Evolutionary conservation across 2,329 filamentous ascomycete species (phyloP).

Genomic region (Cadophora gregata): DNA sequence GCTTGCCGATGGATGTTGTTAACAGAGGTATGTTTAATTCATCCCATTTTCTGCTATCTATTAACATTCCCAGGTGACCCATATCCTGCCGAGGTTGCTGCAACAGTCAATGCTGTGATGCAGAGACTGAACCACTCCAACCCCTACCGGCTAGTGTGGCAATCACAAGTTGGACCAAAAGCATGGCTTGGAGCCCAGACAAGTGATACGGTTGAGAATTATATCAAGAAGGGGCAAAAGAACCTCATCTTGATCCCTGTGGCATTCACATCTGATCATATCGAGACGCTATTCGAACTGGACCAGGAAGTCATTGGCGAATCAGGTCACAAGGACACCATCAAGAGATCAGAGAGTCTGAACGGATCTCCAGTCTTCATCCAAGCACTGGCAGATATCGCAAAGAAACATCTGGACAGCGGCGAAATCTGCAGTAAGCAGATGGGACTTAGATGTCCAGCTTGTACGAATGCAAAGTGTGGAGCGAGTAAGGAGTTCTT

Average conservation of each 20-base stretch:
- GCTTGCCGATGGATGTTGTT: slow-evolving; percentile 94
- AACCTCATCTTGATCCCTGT: slow-evolving; percentile 93
- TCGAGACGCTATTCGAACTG: slow-evolving; percentile 94
- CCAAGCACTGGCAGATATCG: slow-evolving; percentile 84
- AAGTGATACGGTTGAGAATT: slow-evolving; percentile 82
- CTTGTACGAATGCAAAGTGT: slow-evolving; percentile 89
- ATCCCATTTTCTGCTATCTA: background rate
- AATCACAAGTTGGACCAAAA: slow-evolving; percentile 94
- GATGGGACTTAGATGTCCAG: slow-evolving; percentile 90
- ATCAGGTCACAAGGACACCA: slow-evolving; percentile 74
- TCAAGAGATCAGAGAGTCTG: slow-evolving; percentile 90
- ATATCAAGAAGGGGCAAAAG: slow-evolving; percentile 88
- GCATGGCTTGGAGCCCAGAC: slow-evolving; percentile 97
- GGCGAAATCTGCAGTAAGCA: slow-evolving; percentile 75
- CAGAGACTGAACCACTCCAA: slow-evolving; percentile 85
- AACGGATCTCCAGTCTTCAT: slow-evolving; percentile 95
- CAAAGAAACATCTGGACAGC: slow-evolving; percentile 76
- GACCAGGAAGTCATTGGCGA: slow-evolving; percentile 95
- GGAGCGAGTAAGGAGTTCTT: slow-evolving; percentile 77
- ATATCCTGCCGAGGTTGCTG: slow-evolving; percentile 93
- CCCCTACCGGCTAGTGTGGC: slow-evolving; percentile 94
- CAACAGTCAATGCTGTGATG: slow-evolving; percentile 98
- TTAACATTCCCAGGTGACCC: slow-evolving; percentile 70
- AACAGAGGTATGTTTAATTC: slow-evolving; percentile 72
- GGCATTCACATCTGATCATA: slow-evolving; percentile 98